These are phyloP conservation scores for Apium graveolens DNA, from an alignment of 129 eudicot species.

Conservation along the genomic window DNA sequence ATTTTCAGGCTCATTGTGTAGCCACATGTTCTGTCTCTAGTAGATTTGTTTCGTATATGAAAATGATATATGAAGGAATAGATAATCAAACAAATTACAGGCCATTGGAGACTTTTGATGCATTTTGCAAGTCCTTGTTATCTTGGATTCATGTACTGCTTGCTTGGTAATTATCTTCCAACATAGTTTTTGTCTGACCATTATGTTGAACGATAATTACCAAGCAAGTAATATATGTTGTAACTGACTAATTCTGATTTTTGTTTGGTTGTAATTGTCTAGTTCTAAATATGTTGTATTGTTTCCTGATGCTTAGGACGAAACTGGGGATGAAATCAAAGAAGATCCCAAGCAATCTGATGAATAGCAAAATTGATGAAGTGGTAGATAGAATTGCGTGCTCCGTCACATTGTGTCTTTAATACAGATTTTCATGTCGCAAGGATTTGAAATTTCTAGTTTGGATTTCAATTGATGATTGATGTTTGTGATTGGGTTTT, in stretches of 20 bases:
- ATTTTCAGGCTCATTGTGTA: no score
- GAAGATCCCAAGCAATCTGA: slow-evolving; percentile 52
- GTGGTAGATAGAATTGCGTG: slow-evolving; percentile 12
- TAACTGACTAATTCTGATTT: background rate
- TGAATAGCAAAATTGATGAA: slow-evolving; percentile 41
- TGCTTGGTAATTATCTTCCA: background rate
- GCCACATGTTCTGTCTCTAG: background rate
- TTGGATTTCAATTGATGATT: background rate
- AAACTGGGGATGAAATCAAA: slow-evolving; percentile 83
- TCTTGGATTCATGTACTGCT: background rate
- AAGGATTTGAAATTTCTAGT: background rate
- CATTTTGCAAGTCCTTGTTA: no score
- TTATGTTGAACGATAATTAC: no score
- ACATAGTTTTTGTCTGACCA: background rate
- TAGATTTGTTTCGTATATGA: no score
- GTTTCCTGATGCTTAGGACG: slow-evolving; percentile 37
- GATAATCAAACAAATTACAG: background rate
- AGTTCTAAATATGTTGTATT: background rate
- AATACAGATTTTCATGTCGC: background rate
- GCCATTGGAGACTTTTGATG: background rate
- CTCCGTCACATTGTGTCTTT: slow-evolving; percentile 11
- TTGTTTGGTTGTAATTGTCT: background rate
- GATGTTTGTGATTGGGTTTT: background rate
- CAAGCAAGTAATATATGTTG: no score
- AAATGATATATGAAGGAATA: background rate